phyloP scores from a whole-genome alignment of 192 early-diverging fungal species.

The Backusella tuberculispora region DNA sequence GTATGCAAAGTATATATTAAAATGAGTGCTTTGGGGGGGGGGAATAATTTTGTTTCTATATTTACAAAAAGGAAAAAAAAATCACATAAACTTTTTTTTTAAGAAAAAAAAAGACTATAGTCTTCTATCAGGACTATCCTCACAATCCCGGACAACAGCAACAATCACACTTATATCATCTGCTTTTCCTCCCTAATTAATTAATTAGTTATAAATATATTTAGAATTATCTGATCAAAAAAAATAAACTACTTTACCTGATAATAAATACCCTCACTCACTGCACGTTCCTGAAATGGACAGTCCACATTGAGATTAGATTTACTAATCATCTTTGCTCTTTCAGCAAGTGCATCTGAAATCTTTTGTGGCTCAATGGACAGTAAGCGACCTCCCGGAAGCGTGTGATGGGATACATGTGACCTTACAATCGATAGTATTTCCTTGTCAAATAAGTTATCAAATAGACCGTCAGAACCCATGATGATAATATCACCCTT shows the following conservation, averaged over 20 bases:
- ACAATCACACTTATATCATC: conserved; percentile 95
- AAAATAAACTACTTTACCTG: conserved; percentile 25
- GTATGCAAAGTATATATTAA: neutral
- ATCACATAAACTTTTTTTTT: neutral
- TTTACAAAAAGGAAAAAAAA: neutral
- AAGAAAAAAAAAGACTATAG: neutral
- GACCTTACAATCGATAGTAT: conserved; percentile 58
- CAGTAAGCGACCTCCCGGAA: conserved; percentile 32
- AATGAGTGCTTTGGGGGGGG: neutral
- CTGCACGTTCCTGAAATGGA: conserved; percentile 92
- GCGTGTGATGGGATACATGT: neutral
- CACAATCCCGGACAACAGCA: conserved; percentile 68
- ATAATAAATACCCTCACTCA: conserved; percentile 82
- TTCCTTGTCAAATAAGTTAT: conserved; percentile 98
- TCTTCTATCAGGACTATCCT: conserved; percentile 24
- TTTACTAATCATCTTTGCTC: conserved; percentile 79
- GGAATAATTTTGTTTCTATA: neutral
- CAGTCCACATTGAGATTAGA: conserved; percentile 71
- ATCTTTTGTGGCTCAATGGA: conserved; percentile 72
- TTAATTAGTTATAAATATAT: conserved; percentile 31
- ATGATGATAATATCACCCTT: conserved; percentile 95
- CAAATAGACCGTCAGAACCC: conserved; percentile 94
- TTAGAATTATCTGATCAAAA: neutral
- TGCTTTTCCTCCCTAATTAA: conserved; percentile 84
- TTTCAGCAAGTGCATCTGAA: conserved; percentile 74